These are phyloP conservation scores for Vitis amurensis DNA, from an alignment of 164 flowering plant genomes.

Conservation along the genomic window DNA sequence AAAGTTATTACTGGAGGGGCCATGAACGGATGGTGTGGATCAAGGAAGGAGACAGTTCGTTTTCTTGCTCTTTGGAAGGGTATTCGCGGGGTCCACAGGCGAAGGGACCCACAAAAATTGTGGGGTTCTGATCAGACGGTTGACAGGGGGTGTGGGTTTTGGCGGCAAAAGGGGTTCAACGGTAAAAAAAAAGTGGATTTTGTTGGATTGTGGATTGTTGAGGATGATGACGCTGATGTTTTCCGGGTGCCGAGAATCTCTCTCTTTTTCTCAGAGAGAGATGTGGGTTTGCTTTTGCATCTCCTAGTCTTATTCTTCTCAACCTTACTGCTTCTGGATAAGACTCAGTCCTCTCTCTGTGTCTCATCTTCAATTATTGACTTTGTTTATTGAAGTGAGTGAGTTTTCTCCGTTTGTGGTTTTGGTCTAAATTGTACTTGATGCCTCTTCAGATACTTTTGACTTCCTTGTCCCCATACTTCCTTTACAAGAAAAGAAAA, in stretches of 20 bases:
- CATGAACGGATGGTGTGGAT: slow-evolving; percentile 20
- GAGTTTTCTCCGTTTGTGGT: too few species aligned
- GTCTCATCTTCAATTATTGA: too few species aligned
- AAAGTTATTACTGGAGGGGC: slow-evolving; percentile 25
- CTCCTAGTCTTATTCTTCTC: not conserved
- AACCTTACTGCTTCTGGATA: slow-evolving; percentile 10
- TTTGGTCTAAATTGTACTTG: too few species aligned
- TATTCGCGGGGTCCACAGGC: slow-evolving; percentile 20
- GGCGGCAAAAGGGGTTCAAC: slow-evolving; percentile 20
- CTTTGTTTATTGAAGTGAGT: too few species aligned
- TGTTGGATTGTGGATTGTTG: not conserved
- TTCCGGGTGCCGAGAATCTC: not conserved
- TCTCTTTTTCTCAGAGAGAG: not conserved
- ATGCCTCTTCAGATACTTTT: too few species aligned
- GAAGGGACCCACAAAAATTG: slow-evolving; percentile 19
- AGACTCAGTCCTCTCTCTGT: slow-evolving; percentile 2
- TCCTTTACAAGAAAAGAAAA: not conserved
- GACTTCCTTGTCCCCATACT: not conserved
- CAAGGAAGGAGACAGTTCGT: slow-evolving; percentile 16
- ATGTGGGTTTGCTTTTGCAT: not conserved
- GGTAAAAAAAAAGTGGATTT: not conserved
- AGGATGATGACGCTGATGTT: not conserved
- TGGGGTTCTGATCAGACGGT: slow-evolving; percentile 8
- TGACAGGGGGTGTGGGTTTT: slow-evolving; percentile 10
- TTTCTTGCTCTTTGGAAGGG: slow-evolving; percentile 28